Evolutionary conservation across 352 stramenopile species (phyloP).

Genomic region (Globisporangium spinosum): DNA sequence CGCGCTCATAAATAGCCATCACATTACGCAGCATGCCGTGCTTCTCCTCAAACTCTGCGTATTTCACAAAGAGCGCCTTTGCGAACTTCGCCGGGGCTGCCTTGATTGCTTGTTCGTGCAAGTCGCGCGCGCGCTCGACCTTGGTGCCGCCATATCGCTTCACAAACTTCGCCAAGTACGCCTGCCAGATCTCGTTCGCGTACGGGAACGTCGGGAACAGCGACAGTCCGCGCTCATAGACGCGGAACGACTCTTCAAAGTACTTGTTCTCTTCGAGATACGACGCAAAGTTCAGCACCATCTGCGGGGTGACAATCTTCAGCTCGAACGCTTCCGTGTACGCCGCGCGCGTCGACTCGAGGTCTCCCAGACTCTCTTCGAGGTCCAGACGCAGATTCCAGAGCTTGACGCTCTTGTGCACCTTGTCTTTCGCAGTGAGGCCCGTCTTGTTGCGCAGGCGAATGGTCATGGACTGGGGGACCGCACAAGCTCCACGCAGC

Average conservation of each 20-base stretch:
- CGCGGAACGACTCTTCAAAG: conserved; percentile 94
- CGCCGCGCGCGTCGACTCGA: conserved; percentile 92
- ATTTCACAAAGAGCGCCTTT: conserved; percentile 74
- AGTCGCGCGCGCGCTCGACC: conserved; percentile 94
- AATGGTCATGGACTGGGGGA: conserved; percentile 42
- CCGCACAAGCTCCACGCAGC: conserved; percentile 76
- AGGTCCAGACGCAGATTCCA: conserved; percentile 98
- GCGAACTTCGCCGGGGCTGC: conserved; percentile 86
- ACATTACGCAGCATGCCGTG: conserved; percentile 95
- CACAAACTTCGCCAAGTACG: conserved; percentile 95
- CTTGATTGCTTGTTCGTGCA: conserved; percentile 94
- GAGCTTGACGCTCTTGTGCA: conserved; percentile 91
- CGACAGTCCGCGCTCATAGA: conserved; percentile 88
- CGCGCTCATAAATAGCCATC: conserved; percentile 94
- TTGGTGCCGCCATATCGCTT: conserved; percentile 94
- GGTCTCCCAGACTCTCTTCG: conserved; percentile 96
- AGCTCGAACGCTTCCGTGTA: conserved; percentile 96
- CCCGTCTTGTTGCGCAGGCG: conserved; percentile 52
- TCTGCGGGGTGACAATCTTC: conserved; percentile 94
- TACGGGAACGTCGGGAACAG: conserved; percentile 94
- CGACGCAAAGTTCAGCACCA: conserved; percentile 96
- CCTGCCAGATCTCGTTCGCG: conserved; percentile 93
- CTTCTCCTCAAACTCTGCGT: conserved; percentile 96
- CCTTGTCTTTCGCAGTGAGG: conserved; percentile 59
- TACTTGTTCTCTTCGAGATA: conserved; percentile 98